Conservation (phyloP, 164 flowering plant genomes). For the Piper longum region DNA sequence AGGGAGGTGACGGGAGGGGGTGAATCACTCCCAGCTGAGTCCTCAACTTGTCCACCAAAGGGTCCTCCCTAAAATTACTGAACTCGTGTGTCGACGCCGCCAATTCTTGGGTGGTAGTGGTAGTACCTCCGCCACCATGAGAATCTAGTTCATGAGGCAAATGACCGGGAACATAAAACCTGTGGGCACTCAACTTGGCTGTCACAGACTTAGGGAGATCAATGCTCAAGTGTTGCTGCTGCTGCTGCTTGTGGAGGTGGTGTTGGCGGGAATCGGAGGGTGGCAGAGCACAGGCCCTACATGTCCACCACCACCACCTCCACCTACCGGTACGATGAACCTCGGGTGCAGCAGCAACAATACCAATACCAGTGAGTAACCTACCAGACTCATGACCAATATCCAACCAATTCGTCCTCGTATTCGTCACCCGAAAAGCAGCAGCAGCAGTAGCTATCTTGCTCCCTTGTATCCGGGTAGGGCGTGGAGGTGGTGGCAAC, state of each 20-base stretch:
- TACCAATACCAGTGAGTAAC: neutral
- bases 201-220: conserved; percentile 22
- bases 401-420: neutral
- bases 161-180: conserved; percentile 20
- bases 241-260: neutral
- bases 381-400: neutral
- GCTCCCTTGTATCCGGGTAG: conserved; percentile 7
- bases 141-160: conserved; percentile 32
- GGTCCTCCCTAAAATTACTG: conserved; percentile 56
- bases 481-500: conserved; percentile 1
- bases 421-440: neutral
- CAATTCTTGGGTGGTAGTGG: conserved; percentile 8
- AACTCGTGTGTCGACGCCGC: conserved; percentile 34
- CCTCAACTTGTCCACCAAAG: conserved; percentile 78
- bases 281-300: conserved; percentile 8
- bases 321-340: neutral
- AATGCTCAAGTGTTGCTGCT: conserved; percentile 8
- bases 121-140: conserved; percentile 12
- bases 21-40: conserved; percentile 85
- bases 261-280: conserved; percentile 7
- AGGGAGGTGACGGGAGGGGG: conserved; percentile 79
- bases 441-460: no score
- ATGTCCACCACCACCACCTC: conserved; percentile 3
- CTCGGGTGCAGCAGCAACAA: neutral
- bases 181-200: conserved; percentile 16